Percentiles rank a stretch among this genome's conserved stretches.
Evolutionary conservation across 805 yeast genomes (phyloP).

Genomic region (Hanseniaspora vineae): DNA sequence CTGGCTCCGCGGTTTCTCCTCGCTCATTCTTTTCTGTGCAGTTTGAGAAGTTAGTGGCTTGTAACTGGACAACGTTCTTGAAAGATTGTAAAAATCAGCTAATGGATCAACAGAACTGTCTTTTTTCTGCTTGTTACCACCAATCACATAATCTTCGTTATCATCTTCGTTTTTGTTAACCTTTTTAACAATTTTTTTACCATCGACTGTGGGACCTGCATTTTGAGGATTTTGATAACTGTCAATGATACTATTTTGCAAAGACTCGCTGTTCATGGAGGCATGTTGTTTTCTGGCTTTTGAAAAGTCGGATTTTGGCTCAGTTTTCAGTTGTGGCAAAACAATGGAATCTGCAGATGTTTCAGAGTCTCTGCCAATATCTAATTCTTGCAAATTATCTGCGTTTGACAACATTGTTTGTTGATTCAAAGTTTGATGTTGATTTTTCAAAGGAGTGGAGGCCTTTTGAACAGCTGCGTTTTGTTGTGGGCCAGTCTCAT

Average conservation of each 20-base stretch:
- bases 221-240: not conserved
- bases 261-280: not conserved
- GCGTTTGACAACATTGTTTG: too few relatives aligned
- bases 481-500: too few relatives aligned
- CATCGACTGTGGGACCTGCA: not conserved
- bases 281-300: not conserved
- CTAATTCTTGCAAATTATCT: not conserved
- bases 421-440: too few relatives aligned
- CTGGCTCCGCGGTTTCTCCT: not conserved
- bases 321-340: not conserved
- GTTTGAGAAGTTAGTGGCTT: conserved; percentile 1
- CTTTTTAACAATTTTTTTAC: not conserved
- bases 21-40: not conserved
- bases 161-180: not conserved
- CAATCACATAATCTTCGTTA: conserved; percentile 6
- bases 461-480: not conserved
- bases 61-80: conserved; percentile 7
- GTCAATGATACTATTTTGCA: not conserved
- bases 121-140: conserved; percentile 18
- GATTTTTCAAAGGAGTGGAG: not conserved
- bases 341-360: not conserved
- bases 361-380: not conserved
- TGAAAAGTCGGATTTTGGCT: too few relatives aligned
- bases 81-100: conserved; percentile 11
- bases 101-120: conserved; percentile 8